Conservation (phyloP, 768 basidiomycete species). For the Trametes meyenii region DNA sequence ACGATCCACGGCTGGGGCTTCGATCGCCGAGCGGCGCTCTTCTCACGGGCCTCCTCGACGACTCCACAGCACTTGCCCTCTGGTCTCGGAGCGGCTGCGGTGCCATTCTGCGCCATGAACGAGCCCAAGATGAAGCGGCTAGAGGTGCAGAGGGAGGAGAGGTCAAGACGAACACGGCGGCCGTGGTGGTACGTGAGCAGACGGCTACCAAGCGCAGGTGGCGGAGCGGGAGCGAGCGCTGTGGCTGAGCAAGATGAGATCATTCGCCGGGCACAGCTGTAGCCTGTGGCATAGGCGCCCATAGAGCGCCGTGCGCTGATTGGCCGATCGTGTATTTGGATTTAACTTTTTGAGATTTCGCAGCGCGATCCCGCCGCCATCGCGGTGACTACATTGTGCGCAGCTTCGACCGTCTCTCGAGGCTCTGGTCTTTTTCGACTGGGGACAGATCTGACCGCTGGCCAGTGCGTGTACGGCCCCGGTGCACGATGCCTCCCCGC, state of each 20-base stretch:
- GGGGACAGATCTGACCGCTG: too few species aligned
- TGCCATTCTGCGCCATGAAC: conserved; percentile 15
- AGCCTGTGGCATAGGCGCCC: background rate
- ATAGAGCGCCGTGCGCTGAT: conserved; percentile 2
- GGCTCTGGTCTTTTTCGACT: too few species aligned
- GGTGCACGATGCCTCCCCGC: background rate
- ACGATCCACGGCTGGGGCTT: conserved; percentile 74
- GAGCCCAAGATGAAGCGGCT: background rate
- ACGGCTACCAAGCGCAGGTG: background rate
- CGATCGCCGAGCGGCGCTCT: conserved; percentile 41
- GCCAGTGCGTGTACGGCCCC: background rate
- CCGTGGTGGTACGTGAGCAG: background rate
- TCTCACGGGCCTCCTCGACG: conserved; percentile 53
- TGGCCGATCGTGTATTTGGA: background rate
- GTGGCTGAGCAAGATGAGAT: conserved; percentile 2
- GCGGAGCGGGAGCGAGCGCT: background rate
- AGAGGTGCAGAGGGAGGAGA: background rate
- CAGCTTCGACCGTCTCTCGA: too few species aligned
- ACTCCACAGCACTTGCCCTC: conserved; percentile 49
- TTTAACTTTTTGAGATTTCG: background rate
- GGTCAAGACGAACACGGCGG: background rate
- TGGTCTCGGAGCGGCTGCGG: background rate
- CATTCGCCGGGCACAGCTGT: conserved; percentile 1
- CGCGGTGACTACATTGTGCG: too few species aligned
- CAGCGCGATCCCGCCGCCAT: background rate